These are phyloP conservation scores for Ocimum tenuiflorum DNA, from an alignment of 257 asterid genomes.

Conservation along the genomic window DNA sequence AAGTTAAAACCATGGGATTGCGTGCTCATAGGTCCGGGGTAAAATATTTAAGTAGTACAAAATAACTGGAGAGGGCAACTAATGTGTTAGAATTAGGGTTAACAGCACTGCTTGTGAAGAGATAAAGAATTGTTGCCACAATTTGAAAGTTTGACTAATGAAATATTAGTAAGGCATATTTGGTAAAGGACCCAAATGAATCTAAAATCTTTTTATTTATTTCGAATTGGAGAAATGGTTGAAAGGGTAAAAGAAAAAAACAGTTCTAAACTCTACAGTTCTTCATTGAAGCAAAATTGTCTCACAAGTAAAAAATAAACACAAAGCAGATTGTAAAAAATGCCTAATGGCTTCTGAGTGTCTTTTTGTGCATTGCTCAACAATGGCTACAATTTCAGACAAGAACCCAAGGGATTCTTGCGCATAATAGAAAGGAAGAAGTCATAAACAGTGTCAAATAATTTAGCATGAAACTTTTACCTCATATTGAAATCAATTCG, in stretches of 20 bases:
- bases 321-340: background rate
- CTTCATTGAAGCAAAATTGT: background rate
- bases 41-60: background rate
- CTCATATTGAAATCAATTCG: slow-evolving; percentile 87
- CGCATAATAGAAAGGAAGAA: slow-evolving; percentile 3
- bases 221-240: background rate
- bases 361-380: background rate
- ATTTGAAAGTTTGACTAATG: background rate
- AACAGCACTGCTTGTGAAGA: background rate
- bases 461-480: slow-evolving; percentile 27
- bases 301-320: background rate
- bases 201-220: background rate
- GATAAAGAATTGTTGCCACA: background rate
- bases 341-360: background rate
- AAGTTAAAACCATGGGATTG: background rate
- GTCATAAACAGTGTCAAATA: background rate
- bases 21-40: background rate
- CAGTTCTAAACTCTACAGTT: background rate
- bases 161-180: background rate
- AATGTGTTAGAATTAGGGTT: background rate
- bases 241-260: background rate
- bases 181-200: background rate
- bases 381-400: slow-evolving; percentile 1
- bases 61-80: background rate
- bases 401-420: background rate